Percentiles rank a stretch among this genome's conserved stretches.
These are phyloP conservation scores for Wallacemonas sp. DNA, from an alignment of 208 protist genomes.

Conservation along the genomic window DNA sequence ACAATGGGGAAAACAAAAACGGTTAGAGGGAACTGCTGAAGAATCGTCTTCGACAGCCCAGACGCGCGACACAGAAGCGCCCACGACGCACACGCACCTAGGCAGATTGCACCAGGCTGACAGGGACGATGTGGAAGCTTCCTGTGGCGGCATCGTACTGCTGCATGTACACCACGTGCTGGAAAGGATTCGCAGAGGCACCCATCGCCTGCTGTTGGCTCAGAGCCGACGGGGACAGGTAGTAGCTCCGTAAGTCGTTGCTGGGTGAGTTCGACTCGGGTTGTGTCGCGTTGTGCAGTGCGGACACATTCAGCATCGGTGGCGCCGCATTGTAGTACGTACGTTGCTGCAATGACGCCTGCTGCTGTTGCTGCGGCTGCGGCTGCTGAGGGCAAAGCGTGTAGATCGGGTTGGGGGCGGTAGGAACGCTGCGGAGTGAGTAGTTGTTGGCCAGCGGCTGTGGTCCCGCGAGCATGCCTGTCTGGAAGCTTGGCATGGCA, in stretches of 20 bases:
- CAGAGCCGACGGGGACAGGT: neutral
- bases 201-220: too few relatives aligned
- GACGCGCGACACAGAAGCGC: too few relatives aligned
- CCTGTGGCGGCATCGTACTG: constrained; percentile 4
- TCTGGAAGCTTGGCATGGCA: neutral
- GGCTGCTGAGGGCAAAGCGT: neutral
- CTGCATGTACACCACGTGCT: constrained; percentile 3
- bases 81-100: too few relatives aligned
- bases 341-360: neutral
- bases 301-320: constrained; percentile 6
- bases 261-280: neutral
- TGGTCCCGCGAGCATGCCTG: neutral
- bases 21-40: too few relatives aligned
- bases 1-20: too few relatives aligned
- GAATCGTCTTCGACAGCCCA: too few relatives aligned
- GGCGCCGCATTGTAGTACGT: neutral
- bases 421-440: neutral
- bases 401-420: neutral
- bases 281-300: constrained; percentile 12
- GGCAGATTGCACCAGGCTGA: neutral
- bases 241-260: neutral
- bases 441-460: neutral
- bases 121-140: neutral
- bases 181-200: too few relatives aligned
- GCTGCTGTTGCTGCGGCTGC: constrained; percentile 1